phyloP scores from a whole-genome alignment of 805 yeast genomes.

The Candida namnaoensis region DNA sequence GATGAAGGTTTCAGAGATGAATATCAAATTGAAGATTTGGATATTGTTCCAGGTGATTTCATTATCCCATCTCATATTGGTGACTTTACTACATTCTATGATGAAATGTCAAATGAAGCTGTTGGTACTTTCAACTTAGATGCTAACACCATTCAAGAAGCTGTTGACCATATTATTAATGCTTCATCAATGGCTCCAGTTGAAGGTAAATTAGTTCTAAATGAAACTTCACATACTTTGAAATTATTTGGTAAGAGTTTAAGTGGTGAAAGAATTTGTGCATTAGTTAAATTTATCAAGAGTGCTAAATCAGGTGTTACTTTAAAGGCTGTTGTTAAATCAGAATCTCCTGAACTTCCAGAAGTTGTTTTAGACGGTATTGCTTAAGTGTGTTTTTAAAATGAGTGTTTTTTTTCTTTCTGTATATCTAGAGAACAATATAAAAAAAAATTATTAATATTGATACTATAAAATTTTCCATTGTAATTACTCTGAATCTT shows the following conservation, averaged over 20 bases:
- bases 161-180: constrained; percentile 43
- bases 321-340: constrained; percentile 32
- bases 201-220: constrained; percentile 55
- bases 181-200: constrained; percentile 61
- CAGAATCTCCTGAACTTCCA: constrained; percentile 34
- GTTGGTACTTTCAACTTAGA: constrained; percentile 61
- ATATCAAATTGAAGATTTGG: constrained; percentile 80
- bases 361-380: constrained; percentile 43
- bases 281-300: constrained; percentile 31
- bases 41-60: constrained; percentile 73
- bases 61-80: constrained; percentile 71
- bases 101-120: constrained; percentile 56
- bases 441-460: no score
- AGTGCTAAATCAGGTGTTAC: constrained; percentile 35
- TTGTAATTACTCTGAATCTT: no score
- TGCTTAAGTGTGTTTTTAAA: constrained; percentile 15
- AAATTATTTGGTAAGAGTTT: constrained; percentile 72
- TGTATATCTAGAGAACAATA: no score
- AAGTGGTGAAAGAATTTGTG: constrained; percentile 37
- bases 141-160: constrained; percentile 39
- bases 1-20: constrained; percentile 87
- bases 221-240: constrained; percentile 50
- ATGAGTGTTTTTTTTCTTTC: no score
- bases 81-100: constrained; percentile 65
- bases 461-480: no score